phyloP scores from a whole-genome alignment of 257 asterid genomes.

The Capsicum rhomboideum region DNA sequence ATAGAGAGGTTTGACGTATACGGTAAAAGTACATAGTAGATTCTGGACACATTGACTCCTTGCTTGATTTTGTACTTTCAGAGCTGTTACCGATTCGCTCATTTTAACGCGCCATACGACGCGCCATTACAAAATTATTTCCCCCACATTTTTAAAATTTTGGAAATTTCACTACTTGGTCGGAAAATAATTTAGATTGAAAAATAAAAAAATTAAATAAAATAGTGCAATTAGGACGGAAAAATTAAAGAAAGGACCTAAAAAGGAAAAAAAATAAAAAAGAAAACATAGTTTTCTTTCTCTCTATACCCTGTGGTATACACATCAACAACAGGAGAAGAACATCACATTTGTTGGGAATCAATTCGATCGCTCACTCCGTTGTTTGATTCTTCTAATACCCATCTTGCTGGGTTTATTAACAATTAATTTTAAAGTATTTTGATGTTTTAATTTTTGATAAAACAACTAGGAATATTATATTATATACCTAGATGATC shows the following conservation, averaged over 20 bases:
- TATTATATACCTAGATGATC: constrained; percentile 40
- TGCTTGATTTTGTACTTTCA: background rate
- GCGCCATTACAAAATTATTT: background rate
- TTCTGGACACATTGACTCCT: constrained; percentile 3
- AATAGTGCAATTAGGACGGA: background rate
- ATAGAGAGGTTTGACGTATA: too few relatives aligned
- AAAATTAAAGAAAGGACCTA: background rate
- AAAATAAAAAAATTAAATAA: background rate
- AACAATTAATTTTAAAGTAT: background rate
- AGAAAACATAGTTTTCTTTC: constrained; percentile 1
- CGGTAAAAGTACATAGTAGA: background rate
- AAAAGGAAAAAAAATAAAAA: background rate
- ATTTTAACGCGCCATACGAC: background rate
- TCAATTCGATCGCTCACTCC: constrained; percentile 42
- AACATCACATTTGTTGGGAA: constrained; percentile 21
- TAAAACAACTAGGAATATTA: background rate
- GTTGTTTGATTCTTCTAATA: constrained; percentile 17
- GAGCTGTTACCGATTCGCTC: background rate
- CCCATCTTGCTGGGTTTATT: background rate
- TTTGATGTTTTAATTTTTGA: background rate
- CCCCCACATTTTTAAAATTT: background rate
- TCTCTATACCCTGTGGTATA: constrained; percentile 13
- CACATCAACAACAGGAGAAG: constrained; percentile 12
- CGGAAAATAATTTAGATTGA: background rate
- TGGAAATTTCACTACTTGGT: background rate